phyloP scores from a whole-genome alignment of 2,329 filamentous ascomycete genomes.

The Colletotrichum tamarilloi region DNA sequence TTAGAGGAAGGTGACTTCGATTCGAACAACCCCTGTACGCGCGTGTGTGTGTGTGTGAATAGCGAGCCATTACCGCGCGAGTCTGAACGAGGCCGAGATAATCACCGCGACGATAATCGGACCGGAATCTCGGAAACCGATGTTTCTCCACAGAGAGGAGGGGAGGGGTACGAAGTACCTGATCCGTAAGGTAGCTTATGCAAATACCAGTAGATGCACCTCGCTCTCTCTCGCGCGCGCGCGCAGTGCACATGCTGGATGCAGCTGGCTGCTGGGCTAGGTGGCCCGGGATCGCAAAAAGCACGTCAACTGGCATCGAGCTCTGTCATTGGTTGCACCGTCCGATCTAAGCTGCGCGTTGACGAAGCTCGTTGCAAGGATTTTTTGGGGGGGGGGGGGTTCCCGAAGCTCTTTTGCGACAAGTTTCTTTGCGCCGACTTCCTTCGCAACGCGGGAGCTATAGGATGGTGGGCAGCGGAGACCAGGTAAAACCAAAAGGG shows the following conservation, averaged over 20 bases:
- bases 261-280: not conserved
- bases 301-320: conserved; percentile 13
- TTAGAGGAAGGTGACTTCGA: no score
- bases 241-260: not conserved
- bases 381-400: not conserved
- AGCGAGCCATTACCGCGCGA: no score
- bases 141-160: not conserved
- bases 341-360: conserved; percentile 17
- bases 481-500: no score
- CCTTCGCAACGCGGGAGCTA: no score
- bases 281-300: not conserved
- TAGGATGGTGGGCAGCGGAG: no score
- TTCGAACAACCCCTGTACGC: no score
- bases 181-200: not conserved
- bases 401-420: not conserved
- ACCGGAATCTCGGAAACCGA: conserved; percentile 23
- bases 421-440: not conserved
- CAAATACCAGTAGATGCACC: not conserved
- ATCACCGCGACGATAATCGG: not conserved
- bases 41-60: no score
- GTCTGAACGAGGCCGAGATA: not conserved
- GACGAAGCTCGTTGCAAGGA: not conserved
- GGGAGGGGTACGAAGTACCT: not conserved
- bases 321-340: conserved; percentile 4
- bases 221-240: not conserved